Evolutionary conservation across 192 early-diverging fungal species (phyloP), one percentile per base, ranked within the genome.

Genomic region (Gonapodya sp.): DNA sequence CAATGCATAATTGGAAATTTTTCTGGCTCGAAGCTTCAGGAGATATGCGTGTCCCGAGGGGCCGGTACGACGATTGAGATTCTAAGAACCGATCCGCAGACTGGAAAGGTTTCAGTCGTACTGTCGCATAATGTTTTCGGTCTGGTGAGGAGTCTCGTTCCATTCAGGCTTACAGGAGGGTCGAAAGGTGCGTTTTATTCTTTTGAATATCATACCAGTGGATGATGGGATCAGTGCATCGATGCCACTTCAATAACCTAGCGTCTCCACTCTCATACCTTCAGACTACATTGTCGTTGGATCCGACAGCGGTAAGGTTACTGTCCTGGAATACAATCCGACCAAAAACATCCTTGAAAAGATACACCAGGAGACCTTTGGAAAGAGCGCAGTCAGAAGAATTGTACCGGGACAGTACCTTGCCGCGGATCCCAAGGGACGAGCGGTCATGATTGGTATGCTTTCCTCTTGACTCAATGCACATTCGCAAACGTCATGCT

Each of bases 341-440:
- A 81, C 81, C 30, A 91, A 90, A 79, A 94, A 93, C 80, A 84
- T 84, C 31, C 96, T 98, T 82, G 90, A 88, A 33, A 88, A 91
- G 78, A 92, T 96, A 14, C 96, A 97, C 83, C 88, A 93, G 85
- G 96, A 99, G 80, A 97, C 95, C 0, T 98, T 91, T 85, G 98
- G 96, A 33, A 97, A 97, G 81, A 92, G 93, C 14, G 98, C 97
- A 36, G 89, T 93, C 78, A 89, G 98, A 33, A 85, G 98, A 73
- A 91, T 93, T 36, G 93, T 97, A 0, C 94, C 98, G 1, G 98
- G 98, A 18, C 95, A 99, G 86, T 98, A 96, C 78, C 89, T 99
- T 35, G 97, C 97, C 1, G 85, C 92, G 2, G 98, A 99, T 86
- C 98, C 98, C 0, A 94, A 95, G 72, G 98, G 98, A 14, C 90